Evolutionary conservation across 306 rosid genomes (phyloP).

Genomic region (Rosa lucieae): DNA sequence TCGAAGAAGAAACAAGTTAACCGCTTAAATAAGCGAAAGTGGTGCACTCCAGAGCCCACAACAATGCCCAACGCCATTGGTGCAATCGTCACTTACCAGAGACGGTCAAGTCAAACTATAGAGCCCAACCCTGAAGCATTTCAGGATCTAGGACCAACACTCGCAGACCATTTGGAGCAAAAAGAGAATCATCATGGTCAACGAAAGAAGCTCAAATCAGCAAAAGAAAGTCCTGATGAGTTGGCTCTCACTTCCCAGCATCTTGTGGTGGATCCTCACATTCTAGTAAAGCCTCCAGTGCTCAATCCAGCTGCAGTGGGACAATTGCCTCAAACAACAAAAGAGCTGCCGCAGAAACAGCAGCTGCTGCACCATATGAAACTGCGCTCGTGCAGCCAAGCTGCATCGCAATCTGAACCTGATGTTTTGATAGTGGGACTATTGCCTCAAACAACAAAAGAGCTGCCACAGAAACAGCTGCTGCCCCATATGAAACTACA

Average conservation of each 20-base stretch:
- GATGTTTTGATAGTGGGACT: neutral
- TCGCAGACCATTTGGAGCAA: neutral
- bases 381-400: neutral
- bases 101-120: too few species aligned
- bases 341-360: slow-evolving; percentile 3
- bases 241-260: neutral
- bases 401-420: neutral
- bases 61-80: too few species aligned
- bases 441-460: neutral
- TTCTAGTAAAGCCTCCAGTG: neutral
- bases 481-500: neutral
- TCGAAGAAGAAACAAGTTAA: neutral
- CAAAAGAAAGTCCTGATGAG: neutral
- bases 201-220: neutral
- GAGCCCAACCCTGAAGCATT: neutral
- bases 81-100: too few species aligned
- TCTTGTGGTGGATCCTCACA: neutral
- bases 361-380: neutral
- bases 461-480: slow-evolving; percentile 2
- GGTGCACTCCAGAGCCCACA: neutral
- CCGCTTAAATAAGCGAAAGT: neutral
- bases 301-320: neutral
- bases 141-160: neutral
- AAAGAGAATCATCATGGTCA: too few species aligned
- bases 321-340: neutral